Conservation (phyloP, 1,284 basidiomycete genomes). For the Laetiporus sulphureus region DNA sequence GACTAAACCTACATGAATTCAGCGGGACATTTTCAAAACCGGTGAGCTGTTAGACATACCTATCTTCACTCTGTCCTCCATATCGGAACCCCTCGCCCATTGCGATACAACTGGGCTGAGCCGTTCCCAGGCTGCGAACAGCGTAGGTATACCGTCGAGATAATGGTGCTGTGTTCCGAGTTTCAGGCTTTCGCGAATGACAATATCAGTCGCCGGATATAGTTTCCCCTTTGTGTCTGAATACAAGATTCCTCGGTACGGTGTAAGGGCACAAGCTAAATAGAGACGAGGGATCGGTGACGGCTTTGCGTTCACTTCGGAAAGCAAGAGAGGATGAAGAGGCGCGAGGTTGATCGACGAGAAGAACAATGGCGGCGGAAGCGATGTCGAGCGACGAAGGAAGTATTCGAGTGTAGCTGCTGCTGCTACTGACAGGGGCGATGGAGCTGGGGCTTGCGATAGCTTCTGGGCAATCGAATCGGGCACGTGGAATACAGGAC, state of each 20-base stretch:
- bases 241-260: constrained; percentile 56
- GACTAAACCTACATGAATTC: constrained; percentile 43
- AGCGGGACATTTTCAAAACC: not conserved
- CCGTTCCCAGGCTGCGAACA: constrained; percentile 54
- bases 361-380: constrained; percentile 9
- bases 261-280: constrained; percentile 64
- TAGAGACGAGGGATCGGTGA: constrained; percentile 58
- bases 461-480: constrained; percentile 36
- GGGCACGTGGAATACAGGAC: constrained; percentile 63
- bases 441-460: constrained; percentile 33
- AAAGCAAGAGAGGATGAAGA: constrained; percentile 43
- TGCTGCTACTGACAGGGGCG: constrained; percentile 42
- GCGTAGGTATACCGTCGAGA: constrained; percentile 62
- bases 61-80: constrained; percentile 46
- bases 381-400: constrained; percentile 24
- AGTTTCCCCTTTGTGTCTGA: constrained; percentile 57
- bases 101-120: constrained; percentile 32
- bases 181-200: constrained; percentile 79
- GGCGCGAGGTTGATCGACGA: constrained; percentile 26
- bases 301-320: constrained; percentile 30
- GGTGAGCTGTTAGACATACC: constrained; percentile 34
- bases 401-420: constrained; percentile 55
- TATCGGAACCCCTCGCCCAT: constrained; percentile 14
- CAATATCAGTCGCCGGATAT: constrained; percentile 55
- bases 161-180: constrained; percentile 78